Percentiles rank a stretch among this genome's conserved stretches.
These are phyloP conservation scores for Trichoderma parareesei DNA, from an alignment of 495 filamentous ascomycete genomes.

Conservation along the genomic window DNA sequence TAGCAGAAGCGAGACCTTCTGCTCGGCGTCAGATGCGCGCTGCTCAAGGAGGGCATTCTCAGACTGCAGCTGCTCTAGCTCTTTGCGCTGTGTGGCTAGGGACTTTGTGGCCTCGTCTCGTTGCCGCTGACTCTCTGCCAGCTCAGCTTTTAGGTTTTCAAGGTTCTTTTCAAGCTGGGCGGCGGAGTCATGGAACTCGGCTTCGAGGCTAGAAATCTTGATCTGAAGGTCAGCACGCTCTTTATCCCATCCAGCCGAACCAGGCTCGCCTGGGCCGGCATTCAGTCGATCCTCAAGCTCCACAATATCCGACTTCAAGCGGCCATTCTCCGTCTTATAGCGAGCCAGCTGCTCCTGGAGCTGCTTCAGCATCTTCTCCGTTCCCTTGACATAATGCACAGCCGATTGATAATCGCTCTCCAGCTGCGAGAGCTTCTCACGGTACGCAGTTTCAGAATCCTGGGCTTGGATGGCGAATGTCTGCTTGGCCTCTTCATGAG, in stretches of 20 bases:
- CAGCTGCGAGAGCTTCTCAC: slow-evolving; percentile 84
- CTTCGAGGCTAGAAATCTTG: slow-evolving; percentile 59
- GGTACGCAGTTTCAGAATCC: slow-evolving; percentile 75
- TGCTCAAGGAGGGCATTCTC: slow-evolving; percentile 74
- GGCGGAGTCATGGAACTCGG: slow-evolving; percentile 56
- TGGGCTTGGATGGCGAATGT: slow-evolving; percentile 69
- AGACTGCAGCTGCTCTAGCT: slow-evolving; percentile 71
- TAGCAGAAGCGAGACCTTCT: slow-evolving; percentile 83
- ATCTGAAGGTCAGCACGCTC: slow-evolving; percentile 61
- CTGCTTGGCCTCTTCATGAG: slow-evolving; percentile 75
- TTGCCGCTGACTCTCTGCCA: slow-evolving; percentile 55
- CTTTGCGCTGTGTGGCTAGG: slow-evolving; percentile 50
- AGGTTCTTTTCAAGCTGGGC: slow-evolving; percentile 65
- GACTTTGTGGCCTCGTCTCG: slow-evolving; percentile 57
- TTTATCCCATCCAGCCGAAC: slow-evolving; percentile 57
- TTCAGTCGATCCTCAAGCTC: slow-evolving; percentile 45
- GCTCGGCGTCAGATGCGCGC: slow-evolving; percentile 81
- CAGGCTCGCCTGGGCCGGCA: slow-evolving; percentile 25
- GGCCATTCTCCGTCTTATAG: slow-evolving; percentile 78
- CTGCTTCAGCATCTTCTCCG: slow-evolving; percentile 96
- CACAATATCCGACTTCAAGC: slow-evolving; percentile 71
- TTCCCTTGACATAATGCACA: slow-evolving; percentile 98
- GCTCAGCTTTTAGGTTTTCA: slow-evolving; percentile 53
- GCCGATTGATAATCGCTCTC: slow-evolving; percentile 98
- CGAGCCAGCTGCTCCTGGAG: slow-evolving; percentile 94